Evolutionary conservation across 106 monocot species (phyloP).

Genomic region (Vanilla planifolia): DNA sequence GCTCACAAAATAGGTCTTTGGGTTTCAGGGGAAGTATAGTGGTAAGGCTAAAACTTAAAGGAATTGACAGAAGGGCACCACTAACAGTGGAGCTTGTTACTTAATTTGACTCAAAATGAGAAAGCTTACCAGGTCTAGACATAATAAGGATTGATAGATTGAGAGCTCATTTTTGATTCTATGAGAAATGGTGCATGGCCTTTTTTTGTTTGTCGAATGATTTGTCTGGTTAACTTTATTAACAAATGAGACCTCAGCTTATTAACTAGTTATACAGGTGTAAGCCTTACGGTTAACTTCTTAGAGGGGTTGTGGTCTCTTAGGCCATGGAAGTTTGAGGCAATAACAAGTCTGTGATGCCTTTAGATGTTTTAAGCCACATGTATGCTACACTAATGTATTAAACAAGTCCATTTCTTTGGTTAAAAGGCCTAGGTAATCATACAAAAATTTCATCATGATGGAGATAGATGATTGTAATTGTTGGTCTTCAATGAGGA

Average conservation of each 20-base stretch:
- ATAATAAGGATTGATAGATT: neutral
- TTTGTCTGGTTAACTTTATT: neutral
- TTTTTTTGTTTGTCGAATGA: too few relatives aligned
- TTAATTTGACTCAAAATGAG: too few relatives aligned
- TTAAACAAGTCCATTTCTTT: neutral
- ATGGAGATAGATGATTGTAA: constrained; percentile 5
- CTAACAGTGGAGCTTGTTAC: neutral
- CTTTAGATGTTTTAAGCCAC: neutral
- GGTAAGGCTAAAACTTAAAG: constrained; percentile 4
- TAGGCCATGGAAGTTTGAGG: too few relatives aligned
- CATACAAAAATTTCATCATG: constrained; percentile 5
- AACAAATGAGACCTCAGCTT: neutral
- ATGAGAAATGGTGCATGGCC: too few relatives aligned
- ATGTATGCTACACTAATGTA: constrained; percentile 4
- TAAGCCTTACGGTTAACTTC: neutral
- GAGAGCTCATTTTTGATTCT: too few relatives aligned
- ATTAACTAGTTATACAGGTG: neutral
- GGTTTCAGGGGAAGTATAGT: too few relatives aligned
- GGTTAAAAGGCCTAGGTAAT: constrained; percentile 6
- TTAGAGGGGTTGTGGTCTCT: constrained; percentile 4
- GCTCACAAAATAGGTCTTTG: too few relatives aligned
- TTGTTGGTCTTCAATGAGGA: constrained; percentile 1
- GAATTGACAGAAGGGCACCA: constrained; percentile 4
- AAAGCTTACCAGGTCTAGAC: neutral
- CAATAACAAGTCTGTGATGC: neutral